Evolutionary conservation across 2,329 filamentous ascomycete species (phyloP), one percentile per base, ranked within the genome.

Genomic region (Alternaria sp.): DNA sequence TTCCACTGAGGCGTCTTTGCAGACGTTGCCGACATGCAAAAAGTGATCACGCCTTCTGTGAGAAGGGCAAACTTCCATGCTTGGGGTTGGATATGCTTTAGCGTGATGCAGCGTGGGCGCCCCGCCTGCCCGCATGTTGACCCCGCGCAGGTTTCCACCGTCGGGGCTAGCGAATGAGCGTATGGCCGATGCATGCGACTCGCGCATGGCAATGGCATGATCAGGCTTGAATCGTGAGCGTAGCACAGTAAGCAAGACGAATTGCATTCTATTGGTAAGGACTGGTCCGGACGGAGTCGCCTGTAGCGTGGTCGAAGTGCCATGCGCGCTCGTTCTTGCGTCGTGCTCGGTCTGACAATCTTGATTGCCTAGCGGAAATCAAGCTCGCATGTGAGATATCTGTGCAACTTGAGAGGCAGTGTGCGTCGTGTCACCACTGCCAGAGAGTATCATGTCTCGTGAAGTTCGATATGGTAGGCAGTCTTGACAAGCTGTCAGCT

Each of bases 51-150:
- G n/a, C 25, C 11, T 15, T 6, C 19, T 28, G 46, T 13, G 21
- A 40, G 43, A 30, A 30, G 12, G 11, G 40, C 13, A 44, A 36
- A 15, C 11, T 43, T 40, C 45, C 28, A 50, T 47, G 28, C 5
- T 56, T 32, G 50, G 25, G 52, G 43, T 50, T 65, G 58, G 61
- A 61, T 57, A 62, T 54, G 44, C 54, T 59, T 62, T 73, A 70
- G 69, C 64, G 65, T 64, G 57, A 61, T 67, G 62, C n/a, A 59
- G 46, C 28, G 54, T 49, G 12, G 26, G 46, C 40, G 67, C 49
- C 28, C 49, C 47, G 32, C 36, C 36, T 26, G 70, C 69, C 72
- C 71, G 67, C 72, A 65, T 50, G 57, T 59, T 52, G n/a, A 65
- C 68, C 65, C 66, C 67, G 60, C 60, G 44, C 45, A 44, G 44